Base-by-base conservation (phyloP, 192 early-diverging fungal genomes). In the Rhizoclosmatium sp. region DNA sequence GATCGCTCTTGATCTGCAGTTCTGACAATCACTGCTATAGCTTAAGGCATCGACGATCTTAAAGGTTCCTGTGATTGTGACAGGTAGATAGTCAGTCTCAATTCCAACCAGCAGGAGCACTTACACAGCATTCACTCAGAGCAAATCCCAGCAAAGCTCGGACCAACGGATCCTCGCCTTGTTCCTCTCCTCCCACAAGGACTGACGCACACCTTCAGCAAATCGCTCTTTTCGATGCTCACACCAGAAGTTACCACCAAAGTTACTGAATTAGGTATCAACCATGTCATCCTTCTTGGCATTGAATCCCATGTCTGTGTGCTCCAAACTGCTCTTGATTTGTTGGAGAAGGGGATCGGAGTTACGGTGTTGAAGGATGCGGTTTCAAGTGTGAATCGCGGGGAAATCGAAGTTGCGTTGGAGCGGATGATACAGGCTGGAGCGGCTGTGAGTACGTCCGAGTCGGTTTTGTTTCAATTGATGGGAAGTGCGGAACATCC, bases 341-440 rank as follows among this genome's bases (percentile, higher is more conserved):
- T 99, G 40, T 75, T 96, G 54, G 92, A 94, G 42, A 81, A 88
- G 40, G 84, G 92, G 66, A 91, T 89, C 74, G 89, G 94, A 71
- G 96, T 97, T 59, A 92, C 94, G 77, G 93, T 99, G n/a, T 81
- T 98, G 69, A 91, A 93, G 1, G 97, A 98, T 82, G 98, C 94
- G 45, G 93, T 99, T 16, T 96, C 95, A 21, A 97, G 95, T 42
- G 91, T 65, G 90, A 93, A 77, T 92, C 44, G 88, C 39, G 92
- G 91, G 19, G 98, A 99, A 83, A 93, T 95, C 56, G 41, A 4
- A 1, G 58, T 70, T 60, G 77, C 69, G 1, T 78, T 23, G 65
- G 51, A 41, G 60, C 9, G 1, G 7, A 62, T 62, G 60, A 62
- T 0, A 23, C 0, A 59, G 21, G 78, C 82, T 47, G 87, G 87